phyloP scores from a whole-genome alignment of 73 alveolate genomes.

The Stentor coeruleus region DNA sequence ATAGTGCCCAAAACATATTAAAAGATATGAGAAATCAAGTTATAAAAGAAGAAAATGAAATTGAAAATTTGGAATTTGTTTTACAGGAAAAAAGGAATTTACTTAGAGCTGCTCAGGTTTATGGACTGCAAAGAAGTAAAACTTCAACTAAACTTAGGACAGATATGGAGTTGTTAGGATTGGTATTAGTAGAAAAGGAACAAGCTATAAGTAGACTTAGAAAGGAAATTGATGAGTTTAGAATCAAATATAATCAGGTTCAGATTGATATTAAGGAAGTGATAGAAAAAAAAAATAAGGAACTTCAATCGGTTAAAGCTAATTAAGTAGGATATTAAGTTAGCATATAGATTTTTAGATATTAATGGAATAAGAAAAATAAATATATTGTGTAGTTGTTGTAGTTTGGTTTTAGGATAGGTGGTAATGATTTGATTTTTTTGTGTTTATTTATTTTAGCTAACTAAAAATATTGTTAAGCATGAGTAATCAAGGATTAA shows the following conservation, averaged over 20 bases:
- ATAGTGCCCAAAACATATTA: background rate
- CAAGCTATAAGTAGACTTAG: background rate
- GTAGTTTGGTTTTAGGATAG: too few relatives aligned
- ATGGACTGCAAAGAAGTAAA: background rate
- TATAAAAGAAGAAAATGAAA: background rate
- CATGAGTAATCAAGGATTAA: too few relatives aligned
- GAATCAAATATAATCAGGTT: background rate
- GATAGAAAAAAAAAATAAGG: background rate
- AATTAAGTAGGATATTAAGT: too few relatives aligned
- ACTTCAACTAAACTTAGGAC: constrained; percentile 11
- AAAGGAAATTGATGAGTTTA: constrained; percentile 12
- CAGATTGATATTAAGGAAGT: background rate
- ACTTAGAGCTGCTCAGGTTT: background rate
- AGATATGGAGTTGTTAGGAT: constrained; percentile 18
- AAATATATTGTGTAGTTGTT: too few relatives aligned
- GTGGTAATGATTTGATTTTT: too few relatives aligned
- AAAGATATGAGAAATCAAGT: background rate
- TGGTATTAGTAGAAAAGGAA: background rate
- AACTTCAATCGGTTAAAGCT: too few relatives aligned
- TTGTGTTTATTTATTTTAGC: too few relatives aligned
- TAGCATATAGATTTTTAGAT: too few relatives aligned
- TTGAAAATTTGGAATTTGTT: background rate
- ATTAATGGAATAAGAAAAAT: too few relatives aligned
- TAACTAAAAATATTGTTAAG: too few relatives aligned
- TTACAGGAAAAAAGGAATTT: background rate